Evolutionary conservation across 2,329 filamentous ascomycete species (phyloP).

Genomic region (Fusarium longipes): DNA sequence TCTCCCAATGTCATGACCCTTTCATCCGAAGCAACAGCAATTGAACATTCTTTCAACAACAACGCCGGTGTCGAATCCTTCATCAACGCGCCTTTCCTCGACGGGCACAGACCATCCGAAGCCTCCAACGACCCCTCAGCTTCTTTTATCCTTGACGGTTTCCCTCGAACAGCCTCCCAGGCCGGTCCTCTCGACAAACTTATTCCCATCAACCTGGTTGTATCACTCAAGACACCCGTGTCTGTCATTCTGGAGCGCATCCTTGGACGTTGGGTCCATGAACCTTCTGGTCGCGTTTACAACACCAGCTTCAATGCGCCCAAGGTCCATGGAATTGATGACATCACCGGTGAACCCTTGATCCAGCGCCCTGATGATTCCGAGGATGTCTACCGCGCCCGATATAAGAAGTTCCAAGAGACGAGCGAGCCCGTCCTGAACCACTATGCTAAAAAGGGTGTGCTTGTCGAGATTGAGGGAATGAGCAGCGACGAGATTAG

Average conservation of each 20-base stretch:
- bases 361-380: slow-evolving; percentile 87
- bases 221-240: slow-evolving; percentile 86
- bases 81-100: slow-evolving; percentile 54
- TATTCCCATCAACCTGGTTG: slow-evolving; percentile 93
- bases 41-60: slow-evolving; percentile 51
- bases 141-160: slow-evolving; percentile 96
- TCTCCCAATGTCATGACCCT: slow-evolving; percentile 64
- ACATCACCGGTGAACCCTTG: slow-evolving; percentile 88
- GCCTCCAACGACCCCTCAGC: slow-evolving; percentile 78
- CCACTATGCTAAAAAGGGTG: slow-evolving; percentile 86
- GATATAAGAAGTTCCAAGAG: slow-evolving; percentile 86
- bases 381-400: slow-evolving; percentile 83
- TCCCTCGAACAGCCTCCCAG: slow-evolving; percentile 87
- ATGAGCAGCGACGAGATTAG: slow-evolving; percentile 95
- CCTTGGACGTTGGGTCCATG: slow-evolving; percentile 91
- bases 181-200: slow-evolving; percentile 80
- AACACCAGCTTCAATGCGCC: slow-evolving; percentile 94
- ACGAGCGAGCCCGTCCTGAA: slow-evolving; percentile 86
- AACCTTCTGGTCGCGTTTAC: slow-evolving; percentile 90
- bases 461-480: slow-evolving; percentile 88
- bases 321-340: slow-evolving; percentile 82
- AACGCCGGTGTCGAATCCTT: slow-evolving; percentile 54
- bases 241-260: slow-evolving; percentile 91
- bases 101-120: slow-evolving; percentile 53
- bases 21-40: slow-evolving; percentile 55